Base-by-base conservation (phyloP, 2,329 filamentous ascomycete genomes). In the Epichloe typhina region DNA sequence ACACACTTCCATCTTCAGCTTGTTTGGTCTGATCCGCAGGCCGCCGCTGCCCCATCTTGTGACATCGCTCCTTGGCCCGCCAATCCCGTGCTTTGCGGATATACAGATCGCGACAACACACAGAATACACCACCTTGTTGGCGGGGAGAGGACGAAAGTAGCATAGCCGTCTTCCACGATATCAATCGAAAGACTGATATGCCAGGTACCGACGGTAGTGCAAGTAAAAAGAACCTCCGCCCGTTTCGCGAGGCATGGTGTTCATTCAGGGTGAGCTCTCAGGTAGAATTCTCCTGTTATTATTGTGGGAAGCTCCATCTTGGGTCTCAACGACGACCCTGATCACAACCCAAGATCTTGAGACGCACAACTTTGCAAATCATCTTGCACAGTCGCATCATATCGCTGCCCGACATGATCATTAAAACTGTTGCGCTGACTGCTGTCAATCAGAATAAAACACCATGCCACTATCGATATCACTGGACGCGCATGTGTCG, bases 391-490 rank as follows among this genome's bases (percentile, higher is more conserved):
- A 23, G 17, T 19, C 23, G 15, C n/a, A n/a, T 21, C 2, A 17
- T 2, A 13, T 8, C 12, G 15, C 17, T 40, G 36, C 15, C 15
- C 37, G 31, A 36, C 15, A 8, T 26, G 15, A 3, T 11, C 7
- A 12, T 26, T 33, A 12, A 23, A 40, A 19, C 19, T 12, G n/a
- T 36, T 23, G 26, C 36, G 55, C 56, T 57, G 51, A 58, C 39
- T 48, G 43, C 42, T 41, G 38, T 35, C 44, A 9, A 13, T 12
- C 48, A 58, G 55, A 52, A 49, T 50, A 48, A 54, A 36, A 50
- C 53, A 57, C 52, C 51, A 61, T 61, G 59, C 57, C 58, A 46
- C 48, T 50, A 40, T 51, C 56, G 52, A 55, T 26, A 54, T 49
- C 49, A 39, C 43, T 52, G 45, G 54, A 54, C 52, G 56, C 59